phyloP scores from a whole-genome alignment of 2,329 filamentous ascomycete species.

The Teratosphaeria epicoccoides region DNA sequence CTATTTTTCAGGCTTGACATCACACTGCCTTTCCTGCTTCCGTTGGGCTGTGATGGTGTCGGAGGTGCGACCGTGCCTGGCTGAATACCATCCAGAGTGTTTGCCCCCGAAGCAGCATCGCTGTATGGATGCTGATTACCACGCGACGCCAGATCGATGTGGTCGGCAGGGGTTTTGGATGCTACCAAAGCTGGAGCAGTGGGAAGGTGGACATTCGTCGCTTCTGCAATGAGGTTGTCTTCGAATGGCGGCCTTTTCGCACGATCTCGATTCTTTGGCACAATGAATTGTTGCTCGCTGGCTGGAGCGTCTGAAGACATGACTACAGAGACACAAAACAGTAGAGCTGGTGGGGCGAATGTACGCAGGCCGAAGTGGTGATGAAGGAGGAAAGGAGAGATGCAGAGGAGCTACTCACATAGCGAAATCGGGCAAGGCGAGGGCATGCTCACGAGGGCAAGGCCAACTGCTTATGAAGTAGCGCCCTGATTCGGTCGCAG shows the following conservation, averaged over 20 bases:
- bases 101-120: background rate
- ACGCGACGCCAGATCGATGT: background rate
- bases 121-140: background rate
- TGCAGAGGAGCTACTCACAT: background rate
- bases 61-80: background rate
- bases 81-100: background rate
- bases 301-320: background rate
- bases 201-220: background rate
- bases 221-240: background rate
- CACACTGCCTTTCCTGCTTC: background rate
- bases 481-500: background rate
- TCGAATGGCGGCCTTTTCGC: background rate
- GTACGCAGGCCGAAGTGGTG: background rate
- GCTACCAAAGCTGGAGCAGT: too few relatives aligned
- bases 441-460: background rate
- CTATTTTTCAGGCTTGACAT: background rate
- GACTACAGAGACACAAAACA: background rate
- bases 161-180: background rate
- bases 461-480: background rate
- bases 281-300: background rate
- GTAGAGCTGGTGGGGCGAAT: background rate
- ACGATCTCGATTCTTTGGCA: background rate
- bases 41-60: background rate
- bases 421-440: background rate
- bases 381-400: background rate